Evolutionary conservation across 495 filamentous ascomycete species (phyloP).

Genomic region (Apiosordaria backusii): DNA sequence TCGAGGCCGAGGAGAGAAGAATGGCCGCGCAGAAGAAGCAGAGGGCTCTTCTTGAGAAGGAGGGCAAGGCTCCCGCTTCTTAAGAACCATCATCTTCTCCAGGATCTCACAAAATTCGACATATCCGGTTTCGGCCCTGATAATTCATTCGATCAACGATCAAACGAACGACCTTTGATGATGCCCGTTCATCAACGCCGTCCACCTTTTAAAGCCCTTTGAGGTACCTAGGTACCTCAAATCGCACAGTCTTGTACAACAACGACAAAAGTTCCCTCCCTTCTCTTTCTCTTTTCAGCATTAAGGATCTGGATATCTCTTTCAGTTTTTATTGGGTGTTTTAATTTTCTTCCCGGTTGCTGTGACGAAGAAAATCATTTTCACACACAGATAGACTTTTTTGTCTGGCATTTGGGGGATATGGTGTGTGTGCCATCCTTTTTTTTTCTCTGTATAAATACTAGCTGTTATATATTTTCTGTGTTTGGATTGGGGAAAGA

Average conservation of each 20-base stretch:
- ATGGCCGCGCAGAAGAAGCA: constrained; percentile 55
- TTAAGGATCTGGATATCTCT: background rate
- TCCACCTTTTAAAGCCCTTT: background rate
- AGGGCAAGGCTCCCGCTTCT: constrained; percentile 14
- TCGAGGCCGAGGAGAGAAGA: constrained; percentile 69
- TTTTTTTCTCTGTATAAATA: background rate
- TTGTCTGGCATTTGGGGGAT: background rate
- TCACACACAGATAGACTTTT: background rate
- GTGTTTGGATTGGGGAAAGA: background rate
- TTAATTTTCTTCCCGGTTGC: background rate
- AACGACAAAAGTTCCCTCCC: background rate
- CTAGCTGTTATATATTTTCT: background rate
- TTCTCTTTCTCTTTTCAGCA: background rate
- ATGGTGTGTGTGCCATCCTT: background rate
- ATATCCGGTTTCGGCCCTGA: background rate
- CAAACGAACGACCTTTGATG: background rate
- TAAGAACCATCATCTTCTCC: background rate
- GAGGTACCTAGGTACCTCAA: constrained; percentile 13
- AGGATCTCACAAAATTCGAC: background rate
- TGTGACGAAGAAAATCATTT: background rate
- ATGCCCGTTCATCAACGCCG: background rate
- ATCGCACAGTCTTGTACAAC: constrained; percentile 9
- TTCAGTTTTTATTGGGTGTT: background rate
- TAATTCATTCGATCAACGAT: background rate
- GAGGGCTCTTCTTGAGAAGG: constrained; percentile 18